Conservation (phyloP, 176 grass and related monocot genomes). For the Cocos nucifera region DNA sequence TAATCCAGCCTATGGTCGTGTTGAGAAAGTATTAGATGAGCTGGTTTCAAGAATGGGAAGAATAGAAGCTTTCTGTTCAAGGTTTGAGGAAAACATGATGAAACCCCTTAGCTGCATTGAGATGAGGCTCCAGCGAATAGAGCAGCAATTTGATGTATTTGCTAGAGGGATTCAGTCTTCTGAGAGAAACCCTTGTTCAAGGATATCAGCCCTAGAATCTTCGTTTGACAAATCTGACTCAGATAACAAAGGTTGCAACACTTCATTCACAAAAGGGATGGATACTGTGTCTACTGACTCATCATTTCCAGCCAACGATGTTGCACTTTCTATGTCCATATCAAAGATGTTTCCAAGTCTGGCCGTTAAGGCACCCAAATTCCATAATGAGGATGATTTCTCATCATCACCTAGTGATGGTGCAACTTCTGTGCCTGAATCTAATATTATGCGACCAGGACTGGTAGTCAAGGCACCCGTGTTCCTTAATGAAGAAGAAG, state of each 20-base stretch:
- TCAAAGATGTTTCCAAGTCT: constrained; percentile 20
- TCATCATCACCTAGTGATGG: neutral
- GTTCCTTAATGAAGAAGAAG: constrained; percentile 41
- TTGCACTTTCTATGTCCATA: constrained; percentile 3
- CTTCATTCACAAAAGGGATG: constrained; percentile 13
- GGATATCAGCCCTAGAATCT: constrained; percentile 23
- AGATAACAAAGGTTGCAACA: constrained; percentile 23
- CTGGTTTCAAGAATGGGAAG: constrained; percentile 63
- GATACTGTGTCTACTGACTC: constrained; percentile 23
- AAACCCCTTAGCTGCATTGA: constrained; percentile 58
- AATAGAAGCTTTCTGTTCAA: constrained; percentile 65
- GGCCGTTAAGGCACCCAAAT: constrained; percentile 28
- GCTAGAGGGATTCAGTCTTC: constrained; percentile 30
- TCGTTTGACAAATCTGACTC: constrained; percentile 10
- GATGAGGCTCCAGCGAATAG: constrained; percentile 47
- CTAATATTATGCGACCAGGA: constrained; percentile 33
- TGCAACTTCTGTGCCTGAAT: constrained; percentile 27
- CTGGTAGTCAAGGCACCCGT: constrained; percentile 45
- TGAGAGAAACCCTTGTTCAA: constrained; percentile 17
- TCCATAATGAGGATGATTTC: neutral
- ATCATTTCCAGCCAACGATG: constrained; percentile 24
- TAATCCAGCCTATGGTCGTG: constrained; percentile 17
- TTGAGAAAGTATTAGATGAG: constrained; percentile 67
- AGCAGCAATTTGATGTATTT: constrained; percentile 45
- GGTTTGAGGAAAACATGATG: constrained; percentile 65